Conservation (phyloP, 2,329 filamentous ascomycete genomes). For the Penicillium sp. region DNA sequence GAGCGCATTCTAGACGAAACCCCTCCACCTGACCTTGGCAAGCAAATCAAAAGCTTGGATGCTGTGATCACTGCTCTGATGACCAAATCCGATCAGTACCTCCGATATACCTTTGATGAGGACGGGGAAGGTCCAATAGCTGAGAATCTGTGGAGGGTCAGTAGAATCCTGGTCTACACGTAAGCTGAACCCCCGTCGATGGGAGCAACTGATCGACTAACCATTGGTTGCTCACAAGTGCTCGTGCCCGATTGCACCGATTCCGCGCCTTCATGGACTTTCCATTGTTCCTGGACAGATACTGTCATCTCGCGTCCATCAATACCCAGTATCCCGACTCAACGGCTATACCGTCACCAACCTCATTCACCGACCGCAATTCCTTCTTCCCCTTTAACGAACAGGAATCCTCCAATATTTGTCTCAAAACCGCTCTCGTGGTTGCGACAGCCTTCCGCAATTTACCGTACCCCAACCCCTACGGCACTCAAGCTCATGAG, state of each 20-base stretch:
- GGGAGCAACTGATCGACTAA: neutral
- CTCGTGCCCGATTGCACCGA: slow-evolving; percentile 25
- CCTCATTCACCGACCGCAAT: slow-evolving; percentile 11
- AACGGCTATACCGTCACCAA: slow-evolving; percentile 1
- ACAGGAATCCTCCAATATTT: slow-evolving; percentile 26
- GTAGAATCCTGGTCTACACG: slow-evolving; percentile 21
- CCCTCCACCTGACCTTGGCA: slow-evolving; percentile 3
- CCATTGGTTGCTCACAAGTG: slow-evolving; percentile 6
- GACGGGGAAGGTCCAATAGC: slow-evolving; percentile 19
- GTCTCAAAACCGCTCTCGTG: slow-evolving; percentile 26
- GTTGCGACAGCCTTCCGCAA: slow-evolving; percentile 20
- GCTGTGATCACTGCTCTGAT: slow-evolving; percentile 9
- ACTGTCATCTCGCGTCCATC: slow-evolving; percentile 26
- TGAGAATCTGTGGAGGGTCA: slow-evolving; percentile 20
- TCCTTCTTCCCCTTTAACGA: slow-evolving; percentile 27
- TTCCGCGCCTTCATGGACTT: slow-evolving; percentile 29
- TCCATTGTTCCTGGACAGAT: slow-evolving; percentile 26
- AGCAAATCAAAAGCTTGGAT: slow-evolving; percentile 18
- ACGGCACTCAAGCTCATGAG: slow-evolving; percentile 2
- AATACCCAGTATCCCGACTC: slow-evolving; percentile 12
- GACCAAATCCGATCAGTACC: slow-evolving; percentile 17
- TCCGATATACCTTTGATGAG: slow-evolving; percentile 12
- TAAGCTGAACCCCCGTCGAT: slow-evolving; percentile 8
- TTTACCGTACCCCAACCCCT: slow-evolving; percentile 15
- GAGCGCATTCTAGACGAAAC: slow-evolving; percentile 9